Evolutionary conservation across 192 early-diverging fungal species (phyloP), one percentile per base, ranked within the genome.

Genomic region (Backusella macrospora): DNA sequence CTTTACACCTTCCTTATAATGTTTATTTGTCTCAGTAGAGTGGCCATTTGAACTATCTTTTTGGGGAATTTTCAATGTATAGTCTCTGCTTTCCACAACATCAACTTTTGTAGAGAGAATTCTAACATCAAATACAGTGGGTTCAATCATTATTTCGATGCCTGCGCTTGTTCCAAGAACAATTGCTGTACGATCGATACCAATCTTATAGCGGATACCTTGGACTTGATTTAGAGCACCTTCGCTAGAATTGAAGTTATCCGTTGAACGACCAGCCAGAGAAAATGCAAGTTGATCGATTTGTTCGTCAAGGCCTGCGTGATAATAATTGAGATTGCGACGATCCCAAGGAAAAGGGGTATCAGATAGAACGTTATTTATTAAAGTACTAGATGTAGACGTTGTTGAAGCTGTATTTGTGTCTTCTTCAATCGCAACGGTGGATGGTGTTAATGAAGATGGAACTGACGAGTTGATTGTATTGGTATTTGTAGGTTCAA

Each of bases 121-220:
- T 18, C 45, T 39, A 9, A 46, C 52, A 5, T 43, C 46, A n/a
- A 26, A 10, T 40, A 65, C 21, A 1, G 75, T 76, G 34, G 75
- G 75, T 15, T 76, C 43, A 1, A 76, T 18, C 42, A 71, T 34
- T 12, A 76, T 15, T 43, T 71, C 69, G 1, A 76, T 14, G 0
- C 75, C 75, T 44, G 71, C 26, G 48, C 75, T 76, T n/a, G 75
- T 76, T 16, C 75, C 75, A 8, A 76, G 46, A 4, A 62, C 75
- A 63, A 76, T 52, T 43, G 69, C 75, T 1, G 75, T 76, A n/a
- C 75, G 55, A 48, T 76, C 75, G 15, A 76, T 37, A 26, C 62
- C 23, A n/a, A 71, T 23, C 16, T 65, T 45, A 45, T 65, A 76
- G 29, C 75, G 69, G 29, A 76, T 26, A 8, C 75, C 75, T 6